A percentile compares a stretch with the other conserved stretches of the same genome.
These are phyloP conservation scores for Rhizophlyctis rosea DNA, from an alignment of 192 early-diverging fungal species.

Conservation along the genomic window DNA sequence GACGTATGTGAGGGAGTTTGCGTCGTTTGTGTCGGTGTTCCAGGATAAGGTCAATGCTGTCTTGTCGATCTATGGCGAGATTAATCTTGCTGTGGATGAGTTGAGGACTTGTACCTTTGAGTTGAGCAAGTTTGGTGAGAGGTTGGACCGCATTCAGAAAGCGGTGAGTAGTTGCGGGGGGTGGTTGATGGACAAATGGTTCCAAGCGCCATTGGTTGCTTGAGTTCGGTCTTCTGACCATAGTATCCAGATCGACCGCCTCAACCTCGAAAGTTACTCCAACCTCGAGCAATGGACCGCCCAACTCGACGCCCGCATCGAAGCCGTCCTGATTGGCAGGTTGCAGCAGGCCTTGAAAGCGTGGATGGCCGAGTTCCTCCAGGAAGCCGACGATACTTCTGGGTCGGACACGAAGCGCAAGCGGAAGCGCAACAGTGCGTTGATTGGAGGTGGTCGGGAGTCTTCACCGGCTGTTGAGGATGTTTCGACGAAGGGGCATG, in stretches of 20 bases:
- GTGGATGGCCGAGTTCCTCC: conserved; percentile 49
- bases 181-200: neutral
- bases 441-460: conserved; percentile 16
- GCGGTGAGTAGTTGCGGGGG: conserved; percentile 40
- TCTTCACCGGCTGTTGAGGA: too few relatives aligned
- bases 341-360: conserved; percentile 73
- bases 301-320: conserved; percentile 76
- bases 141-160: conserved; percentile 82
- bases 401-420: neutral
- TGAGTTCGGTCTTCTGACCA: too few relatives aligned
- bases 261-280: conserved; percentile 92
- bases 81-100: conserved; percentile 77
- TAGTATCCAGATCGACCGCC: conserved; percentile 67
- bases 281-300: conserved; percentile 90
- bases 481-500: neutral
- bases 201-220: neutral
- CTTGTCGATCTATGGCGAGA: conserved; percentile 78
- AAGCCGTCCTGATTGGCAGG: conserved; percentile 68
- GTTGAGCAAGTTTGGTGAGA: conserved; percentile 61
- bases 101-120: conserved; percentile 75
- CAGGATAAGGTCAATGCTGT: conserved; percentile 91
- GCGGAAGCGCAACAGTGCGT: conserved; percentile 21
- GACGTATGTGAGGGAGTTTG: conserved; percentile 93
- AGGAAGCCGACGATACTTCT: conserved; percentile 16
- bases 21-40: conserved; percentile 81